These are phyloP conservation scores for Scleroderma citrinum DNA, from an alignment of 768 basidiomycete genomes.

Conservation along the genomic window DNA sequence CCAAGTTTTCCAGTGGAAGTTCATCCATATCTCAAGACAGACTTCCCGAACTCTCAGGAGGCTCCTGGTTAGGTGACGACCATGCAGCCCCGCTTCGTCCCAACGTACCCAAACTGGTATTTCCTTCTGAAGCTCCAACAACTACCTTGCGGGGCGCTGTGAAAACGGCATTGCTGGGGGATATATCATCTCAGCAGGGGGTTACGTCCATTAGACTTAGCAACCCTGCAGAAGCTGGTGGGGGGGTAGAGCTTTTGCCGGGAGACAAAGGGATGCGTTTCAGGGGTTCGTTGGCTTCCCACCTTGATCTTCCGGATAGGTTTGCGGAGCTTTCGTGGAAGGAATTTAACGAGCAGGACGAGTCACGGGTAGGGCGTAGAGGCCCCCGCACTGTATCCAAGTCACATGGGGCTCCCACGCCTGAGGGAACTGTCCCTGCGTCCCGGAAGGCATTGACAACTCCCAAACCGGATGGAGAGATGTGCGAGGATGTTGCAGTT, in stretches of 20 bases:
- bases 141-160: neutral
- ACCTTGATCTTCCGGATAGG: neutral
- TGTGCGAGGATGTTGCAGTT: neutral
- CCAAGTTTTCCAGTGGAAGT: neutral
- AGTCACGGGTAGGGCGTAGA: neutral
- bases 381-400: neutral
- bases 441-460: conserved; percentile 1
- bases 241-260: too few species aligned
- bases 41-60: neutral
- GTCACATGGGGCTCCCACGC: neutral
- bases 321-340: neutral
- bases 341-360: neutral
- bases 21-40: neutral
- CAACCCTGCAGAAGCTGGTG: too few species aligned
- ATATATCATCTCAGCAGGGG: neutral
- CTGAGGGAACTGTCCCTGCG: neutral
- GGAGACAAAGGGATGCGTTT: neutral
- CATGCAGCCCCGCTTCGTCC: neutral
- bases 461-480: neutral
- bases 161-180: neutral
- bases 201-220: neutral
- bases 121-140: neutral
- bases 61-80: neutral
- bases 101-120: neutral
- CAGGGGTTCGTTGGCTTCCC: neutral